Percentiles rank a stretch among this genome's conserved stretches.
Evolutionary conservation across 2,329 filamentous ascomycete species (phyloP).

Genomic region (Xylaria sp.): DNA sequence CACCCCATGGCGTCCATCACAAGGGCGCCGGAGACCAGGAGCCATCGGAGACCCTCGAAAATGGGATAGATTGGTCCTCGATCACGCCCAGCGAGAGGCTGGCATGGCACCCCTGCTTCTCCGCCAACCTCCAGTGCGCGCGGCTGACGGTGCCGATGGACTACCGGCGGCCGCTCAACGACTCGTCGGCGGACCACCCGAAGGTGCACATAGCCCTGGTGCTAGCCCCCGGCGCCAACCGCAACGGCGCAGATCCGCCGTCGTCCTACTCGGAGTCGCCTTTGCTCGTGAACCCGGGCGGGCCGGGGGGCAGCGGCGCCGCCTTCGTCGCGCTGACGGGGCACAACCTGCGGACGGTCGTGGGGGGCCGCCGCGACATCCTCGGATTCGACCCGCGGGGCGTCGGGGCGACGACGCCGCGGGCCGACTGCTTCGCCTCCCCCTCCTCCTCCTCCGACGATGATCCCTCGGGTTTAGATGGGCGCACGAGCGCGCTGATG

Average conservation of each 20-base stretch:
- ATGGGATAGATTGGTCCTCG: conserved; percentile 33
- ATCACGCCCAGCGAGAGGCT: conserved; percentile 49
- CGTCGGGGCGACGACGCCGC: conserved; percentile 43
- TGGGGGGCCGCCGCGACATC: conserved; percentile 46
- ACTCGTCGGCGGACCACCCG: conserved; percentile 34
- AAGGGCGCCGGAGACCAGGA: conserved; percentile 1
- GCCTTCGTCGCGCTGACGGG: conserved; percentile 34
- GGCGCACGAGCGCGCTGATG: conserved; percentile 34
- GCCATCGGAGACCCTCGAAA: neutral
- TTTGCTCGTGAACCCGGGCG: conserved; percentile 50
- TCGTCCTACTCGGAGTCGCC: conserved; percentile 42
- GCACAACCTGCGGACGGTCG: conserved; percentile 37
- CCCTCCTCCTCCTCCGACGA: conserved; percentile 34
- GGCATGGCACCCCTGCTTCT: conserved; percentile 47
- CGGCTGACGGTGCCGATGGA: conserved; percentile 52
- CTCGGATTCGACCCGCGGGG: conserved; percentile 54
- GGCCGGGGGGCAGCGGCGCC: conserved; percentile 49
- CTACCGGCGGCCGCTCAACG: conserved; percentile 45
- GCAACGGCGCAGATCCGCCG: conserved; percentile 35
- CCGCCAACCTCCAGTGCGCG: conserved; percentile 42
- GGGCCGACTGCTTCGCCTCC: conserved; percentile 43
- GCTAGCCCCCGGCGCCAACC: conserved; percentile 37
- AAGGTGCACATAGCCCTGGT: conserved; percentile 45
- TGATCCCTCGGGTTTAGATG: conserved; percentile 25
- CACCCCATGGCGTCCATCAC: conserved; percentile 3